Base-by-base conservation (phyloP, 2,329 filamentous ascomycete species). In the Xylaria sp. region DNA sequence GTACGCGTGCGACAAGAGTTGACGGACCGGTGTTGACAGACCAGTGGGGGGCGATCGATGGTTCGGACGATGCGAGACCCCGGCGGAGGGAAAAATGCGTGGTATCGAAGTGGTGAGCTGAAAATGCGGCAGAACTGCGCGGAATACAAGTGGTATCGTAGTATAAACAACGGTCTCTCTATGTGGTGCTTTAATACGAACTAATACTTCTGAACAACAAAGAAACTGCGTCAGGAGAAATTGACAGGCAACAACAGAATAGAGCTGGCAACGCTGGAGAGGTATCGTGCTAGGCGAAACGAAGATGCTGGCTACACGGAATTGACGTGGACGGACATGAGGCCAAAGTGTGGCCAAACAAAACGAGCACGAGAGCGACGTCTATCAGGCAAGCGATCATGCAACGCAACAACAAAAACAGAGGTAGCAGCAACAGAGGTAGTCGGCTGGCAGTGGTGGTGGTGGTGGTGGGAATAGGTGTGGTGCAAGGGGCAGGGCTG, bases 1-100 rank as follows among this genome's bases (percentile, higher is more conserved):
- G 67, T 63, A 64, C 65, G 72, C 66, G 72, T 71, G 67, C 68
- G 67, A 71, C 65, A 54, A 62, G 25, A 45, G 42, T 25, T 39
- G 38, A n/a, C 39, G 39, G 39, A 42, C 20, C 42, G 20, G 17
- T 10, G 42, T 44, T n/a, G n/a, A n/a, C 9, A 45, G 66, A 69
- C 69, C 68, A 69, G 60, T 31, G 29, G 7, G 38, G 56, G 36
- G 36, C 53, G 36, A 55, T n/a, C 9, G 36, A 29, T 27, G 22
- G 53, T 42, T n/a, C 38, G 36, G 36, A 55, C 36, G 36, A 55
- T 29, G 22, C 27, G 49, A 51, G 49, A 36, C 36, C 31, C 36
- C 53, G 53, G 36, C 22, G 36, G 3, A n/a, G 11, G 39, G 49
- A 39, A 39, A 51, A 47, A 67, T 65, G 61, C 59, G 65, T 61